Percentiles rank a stretch among this genome's conserved stretches.
These are phyloP conservation scores for Ogataea pini DNA, from an alignment of 805 yeast genomes.

Conservation along the genomic window DNA sequence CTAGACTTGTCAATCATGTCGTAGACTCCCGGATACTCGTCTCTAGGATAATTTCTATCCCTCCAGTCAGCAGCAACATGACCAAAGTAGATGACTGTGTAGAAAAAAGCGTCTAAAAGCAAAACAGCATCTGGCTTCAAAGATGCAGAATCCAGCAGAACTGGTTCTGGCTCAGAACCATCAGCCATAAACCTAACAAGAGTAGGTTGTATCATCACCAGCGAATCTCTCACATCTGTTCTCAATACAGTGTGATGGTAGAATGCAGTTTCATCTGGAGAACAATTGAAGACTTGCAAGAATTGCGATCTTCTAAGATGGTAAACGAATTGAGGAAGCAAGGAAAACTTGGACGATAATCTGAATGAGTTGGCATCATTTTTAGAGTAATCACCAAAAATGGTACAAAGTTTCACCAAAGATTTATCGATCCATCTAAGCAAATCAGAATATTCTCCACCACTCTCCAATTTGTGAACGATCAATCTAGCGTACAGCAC, in stretches of 20 bases:
- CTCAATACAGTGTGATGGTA: conserved; percentile 89
- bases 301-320: conserved; percentile 96
- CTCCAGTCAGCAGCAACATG: conserved; percentile 95
- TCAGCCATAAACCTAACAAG: conserved; percentile 82
- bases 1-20: conserved; percentile 85
- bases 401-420: conserved; percentile 84
- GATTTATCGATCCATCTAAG: conserved; percentile 94
- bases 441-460: conserved; percentile 71
- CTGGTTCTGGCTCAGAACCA: conserved; percentile 83
- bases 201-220: conserved; percentile 98
- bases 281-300: conserved; percentile 92
- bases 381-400: conserved; percentile 90
- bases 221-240: conserved; percentile 89
- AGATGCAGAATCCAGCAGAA: conserved; percentile 88
- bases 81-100: conserved; percentile 93
- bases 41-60: conserved; percentile 90
- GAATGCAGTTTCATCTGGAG: conserved; percentile 98
- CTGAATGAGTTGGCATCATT: conserved; percentile 83
- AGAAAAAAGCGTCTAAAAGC: conserved; percentile 94
- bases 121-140: conserved; percentile 85
- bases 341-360: conserved; percentile 76
- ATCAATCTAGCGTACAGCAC: conserved; percentile 91
- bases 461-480: conserved; percentile 85
- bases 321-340: conserved; percentile 94
- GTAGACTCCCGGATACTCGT: conserved; percentile 86